Evolutionary conservation across 495 filamentous ascomycete species (phyloP), one percentile per base, ranked within the genome.

Genomic region (Penicillium desertorum): DNA sequence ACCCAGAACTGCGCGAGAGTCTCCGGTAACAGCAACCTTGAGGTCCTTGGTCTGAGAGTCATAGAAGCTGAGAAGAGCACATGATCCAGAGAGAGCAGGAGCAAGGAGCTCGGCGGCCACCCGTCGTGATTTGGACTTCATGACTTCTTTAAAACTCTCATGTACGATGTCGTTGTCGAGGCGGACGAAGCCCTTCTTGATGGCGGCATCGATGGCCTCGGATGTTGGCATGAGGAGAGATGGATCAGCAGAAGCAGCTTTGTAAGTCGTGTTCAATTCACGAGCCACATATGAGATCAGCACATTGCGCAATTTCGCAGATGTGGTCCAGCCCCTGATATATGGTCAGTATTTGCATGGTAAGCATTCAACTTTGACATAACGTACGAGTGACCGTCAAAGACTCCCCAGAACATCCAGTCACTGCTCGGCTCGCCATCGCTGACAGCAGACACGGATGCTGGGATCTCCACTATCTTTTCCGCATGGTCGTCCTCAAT

Each of bases 331-430:
- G 63, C 94, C 94, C 27, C 90, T 92, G 60, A n/a, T 45, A 41
- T 16, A 59, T 32, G 32, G 45, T 71, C 32, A 72, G 63, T 49
- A 45, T 9, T 22, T 44, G 22, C 20, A 6, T 43, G 0, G 5
- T 43, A 23, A n/a, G 9, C 7, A 11, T 50, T 30, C 23, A 34
- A 27, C 0, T 29, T 44, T 6, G 5, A 37, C 5, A 27, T 3
- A 19, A 81, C 82, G 69, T 73, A 92, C 91, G 89, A 88, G 72
- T 98, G 94, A 1, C 94, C 94, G 69, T 99, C 94, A 73, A 96
- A 99, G 12, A 99, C 92, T 39, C 91, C 93, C 95, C 95, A 99
- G 70, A 99, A 99, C 91, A 97, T 98, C 94, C 94, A 99, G 67
- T 99, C 94, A 57, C 82, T 91, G 44, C 75, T 84, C n/a, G 76